Conservation (phyloP, 371 early-diverging fungal species). For the Phascolomyces articulosus region DNA sequence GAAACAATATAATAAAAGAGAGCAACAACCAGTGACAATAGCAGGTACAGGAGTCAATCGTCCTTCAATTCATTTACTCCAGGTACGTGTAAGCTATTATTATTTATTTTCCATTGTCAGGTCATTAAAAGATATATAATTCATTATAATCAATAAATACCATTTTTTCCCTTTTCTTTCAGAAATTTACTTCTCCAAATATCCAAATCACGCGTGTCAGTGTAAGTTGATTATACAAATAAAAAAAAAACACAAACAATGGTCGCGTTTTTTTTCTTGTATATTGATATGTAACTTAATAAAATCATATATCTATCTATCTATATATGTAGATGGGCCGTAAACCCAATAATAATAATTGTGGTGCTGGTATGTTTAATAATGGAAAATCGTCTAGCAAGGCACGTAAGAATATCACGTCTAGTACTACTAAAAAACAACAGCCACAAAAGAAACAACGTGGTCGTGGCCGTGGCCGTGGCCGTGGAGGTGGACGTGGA, state of each 20-base stretch:
- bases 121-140: too few species aligned
- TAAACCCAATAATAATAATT: neutral
- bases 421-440: too few species aligned
- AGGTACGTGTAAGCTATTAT: slow-evolving; percentile 15
- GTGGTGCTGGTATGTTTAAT: slow-evolving; percentile 30
- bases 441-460: slow-evolving; percentile 3
- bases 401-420: slow-evolving; percentile 18
- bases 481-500: too few species aligned
- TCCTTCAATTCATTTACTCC: slow-evolving; percentile 16
- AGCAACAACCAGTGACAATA: slow-evolving; percentile 6
- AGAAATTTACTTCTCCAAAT: slow-evolving; percentile 42
- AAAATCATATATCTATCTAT: too few species aligned
- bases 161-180: slow-evolving; percentile 2
- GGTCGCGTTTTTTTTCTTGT: too few species aligned
- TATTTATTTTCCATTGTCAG: too few species aligned
- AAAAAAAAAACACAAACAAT: neutral
- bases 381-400: slow-evolving; percentile 40
- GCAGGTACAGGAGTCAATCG: too few species aligned
- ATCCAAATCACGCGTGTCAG: slow-evolving; percentile 29
- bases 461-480: too few species aligned
- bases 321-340: neutral
- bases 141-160: too few species aligned
- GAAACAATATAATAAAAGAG: neutral
- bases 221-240: slow-evolving; percentile 11
- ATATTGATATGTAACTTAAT: too few species aligned